Evolutionary conservation across 2,329 filamentous ascomycete genomes (phyloP).

Genomic region (Epichloe typhina): DNA sequence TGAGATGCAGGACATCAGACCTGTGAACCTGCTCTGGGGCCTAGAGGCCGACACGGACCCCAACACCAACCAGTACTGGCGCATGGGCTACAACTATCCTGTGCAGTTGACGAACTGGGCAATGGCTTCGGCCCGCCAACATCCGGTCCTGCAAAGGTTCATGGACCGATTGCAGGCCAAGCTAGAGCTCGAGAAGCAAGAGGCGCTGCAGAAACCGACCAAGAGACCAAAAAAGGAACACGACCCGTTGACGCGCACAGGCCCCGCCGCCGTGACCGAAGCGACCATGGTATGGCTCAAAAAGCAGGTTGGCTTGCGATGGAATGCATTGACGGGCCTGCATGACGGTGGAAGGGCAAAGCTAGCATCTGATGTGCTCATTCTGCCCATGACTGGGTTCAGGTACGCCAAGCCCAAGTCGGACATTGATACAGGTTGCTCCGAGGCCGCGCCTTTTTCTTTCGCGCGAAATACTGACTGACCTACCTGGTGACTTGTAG

Average conservation of each 20-base stretch:
- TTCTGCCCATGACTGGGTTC: constrained; percentile 13
- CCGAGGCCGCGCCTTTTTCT: too few relatives aligned
- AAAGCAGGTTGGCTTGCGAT: constrained; percentile 9
- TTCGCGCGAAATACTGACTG: not conserved
- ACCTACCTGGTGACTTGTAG: constrained; percentile 1
- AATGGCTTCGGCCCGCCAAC: constrained; percentile 11
- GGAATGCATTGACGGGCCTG: constrained; percentile 12
- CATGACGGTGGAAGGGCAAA: constrained; percentile 12
- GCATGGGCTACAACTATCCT: constrained; percentile 15
- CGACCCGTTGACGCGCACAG: constrained; percentile 12
- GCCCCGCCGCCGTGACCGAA: constrained; percentile 13
- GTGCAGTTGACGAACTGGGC: constrained; percentile 15
- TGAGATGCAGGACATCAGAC: constrained; percentile 1
- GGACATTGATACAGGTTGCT: not conserved
- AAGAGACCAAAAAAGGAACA: not conserved
- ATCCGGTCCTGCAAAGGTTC: constrained; percentile 11
- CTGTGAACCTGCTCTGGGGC: constrained; percentile 13
- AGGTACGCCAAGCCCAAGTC: constrained; percentile 7
- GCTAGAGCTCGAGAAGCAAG: constrained; percentile 5
- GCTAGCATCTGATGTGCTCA: constrained; percentile 10
- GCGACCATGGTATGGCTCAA: constrained; percentile 11
- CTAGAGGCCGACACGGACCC: constrained; percentile 14
- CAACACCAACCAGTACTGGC: constrained; percentile 11
- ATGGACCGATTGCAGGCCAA: constrained; percentile 9
- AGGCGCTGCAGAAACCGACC: not conserved